Evolutionary conservation across 495 filamentous ascomycete species (phyloP).

Genomic region (Clavariopsis aquatica): DNA sequence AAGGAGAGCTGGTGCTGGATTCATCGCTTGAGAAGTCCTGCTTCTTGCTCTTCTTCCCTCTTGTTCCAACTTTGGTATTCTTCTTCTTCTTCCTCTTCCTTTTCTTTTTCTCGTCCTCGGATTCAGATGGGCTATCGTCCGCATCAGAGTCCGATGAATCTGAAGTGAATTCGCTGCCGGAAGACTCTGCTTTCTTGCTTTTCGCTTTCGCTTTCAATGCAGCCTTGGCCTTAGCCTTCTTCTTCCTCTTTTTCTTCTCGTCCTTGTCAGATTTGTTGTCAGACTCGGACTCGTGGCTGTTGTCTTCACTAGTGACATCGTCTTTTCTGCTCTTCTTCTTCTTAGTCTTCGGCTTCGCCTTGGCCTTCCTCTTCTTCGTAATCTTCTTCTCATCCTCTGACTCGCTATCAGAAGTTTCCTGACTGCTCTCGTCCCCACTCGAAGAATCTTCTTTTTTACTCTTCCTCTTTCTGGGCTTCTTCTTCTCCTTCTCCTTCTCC

Average conservation of each 20-base stretch:
- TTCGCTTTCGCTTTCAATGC: slow-evolving; percentile 10
- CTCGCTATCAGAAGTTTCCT: slow-evolving; percentile 23
- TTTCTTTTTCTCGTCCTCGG: too few relatives aligned
- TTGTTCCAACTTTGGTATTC: too few relatives aligned
- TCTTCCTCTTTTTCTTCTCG: slow-evolving; percentile 6
- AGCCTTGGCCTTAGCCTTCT: neutral
- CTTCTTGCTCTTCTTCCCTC: too few relatives aligned
- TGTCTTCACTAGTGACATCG: slow-evolving; percentile 14
- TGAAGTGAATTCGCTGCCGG: neutral
- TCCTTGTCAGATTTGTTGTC: slow-evolving; percentile 28
- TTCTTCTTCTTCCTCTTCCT: too few relatives aligned
- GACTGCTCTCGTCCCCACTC: slow-evolving; percentile 2
- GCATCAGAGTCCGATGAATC: neutral
- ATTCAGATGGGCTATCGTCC: too few relatives aligned
- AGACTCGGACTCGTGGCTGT: slow-evolving; percentile 15
- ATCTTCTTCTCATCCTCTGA: slow-evolving; percentile 20
- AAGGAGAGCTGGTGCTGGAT: neutral
- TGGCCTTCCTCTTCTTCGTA: too few relatives aligned
- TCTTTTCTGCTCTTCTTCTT: slow-evolving; percentile 29
- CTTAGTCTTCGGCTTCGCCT: slow-evolving; percentile 28
- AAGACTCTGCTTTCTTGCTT: slow-evolving; percentile 15
- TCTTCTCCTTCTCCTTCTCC: slow-evolving; percentile 29
- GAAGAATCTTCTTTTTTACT: slow-evolving; percentile 21
- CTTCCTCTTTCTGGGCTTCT: slow-evolving; percentile 32
- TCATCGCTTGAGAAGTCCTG: neutral